Percentiles rank a stretch among this genome's conserved stretches.
Evolutionary conservation across 352 stramenopile species (phyloP).

Genomic region (Phytophthora citrophthora): DNA sequence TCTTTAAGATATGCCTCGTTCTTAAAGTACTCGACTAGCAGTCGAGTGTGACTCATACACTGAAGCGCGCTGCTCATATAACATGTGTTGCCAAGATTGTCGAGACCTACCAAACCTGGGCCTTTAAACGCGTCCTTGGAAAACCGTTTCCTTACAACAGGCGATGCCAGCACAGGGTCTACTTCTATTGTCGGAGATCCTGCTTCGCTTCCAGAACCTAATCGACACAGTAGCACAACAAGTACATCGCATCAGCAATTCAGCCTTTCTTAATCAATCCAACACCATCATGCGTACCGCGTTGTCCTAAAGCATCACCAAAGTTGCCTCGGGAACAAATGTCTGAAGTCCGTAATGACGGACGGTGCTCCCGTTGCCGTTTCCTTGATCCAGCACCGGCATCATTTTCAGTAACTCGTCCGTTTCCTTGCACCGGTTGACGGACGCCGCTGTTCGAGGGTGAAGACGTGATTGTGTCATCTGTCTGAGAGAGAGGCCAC

Average conservation of each 20-base stretch:
- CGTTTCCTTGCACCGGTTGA: slow-evolving; percentile 26
- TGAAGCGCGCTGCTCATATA: slow-evolving; percentile 99
- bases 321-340: slow-evolving; percentile 80
- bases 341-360: slow-evolving; percentile 69
- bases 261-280: not conserved
- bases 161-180: slow-evolving; percentile 36
- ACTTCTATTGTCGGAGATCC: slow-evolving; percentile 42
- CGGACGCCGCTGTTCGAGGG: slow-evolving; percentile 32
- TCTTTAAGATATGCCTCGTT: slow-evolving; percentile 94
- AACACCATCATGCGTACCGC: slow-evolving; percentile 27
- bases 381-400: slow-evolving; percentile 39
- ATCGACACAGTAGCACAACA: slow-evolving; percentile 2
- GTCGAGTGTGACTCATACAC: slow-evolving; percentile 95
- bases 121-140: slow-evolving; percentile 81
- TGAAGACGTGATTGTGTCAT: slow-evolving; percentile 43
- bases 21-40: slow-evolving; percentile 97
- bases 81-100: slow-evolving; percentile 98
- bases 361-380: slow-evolving; percentile 46
- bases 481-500: slow-evolving; percentile 81
- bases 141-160: slow-evolving; percentile 65
- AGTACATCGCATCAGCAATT: not conserved
- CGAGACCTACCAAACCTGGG: slow-evolving; percentile 88
- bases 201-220: slow-evolving; percentile 29
- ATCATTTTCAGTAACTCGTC: slow-evolving; percentile 29
- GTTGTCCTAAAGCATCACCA: slow-evolving; percentile 57